Percentiles rank a stretch among this genome's conserved stretches.
These are phyloP conservation scores for Saprolegnia diclina DNA, from an alignment of 352 stramenopile species.

Conservation along the genomic window DNA sequence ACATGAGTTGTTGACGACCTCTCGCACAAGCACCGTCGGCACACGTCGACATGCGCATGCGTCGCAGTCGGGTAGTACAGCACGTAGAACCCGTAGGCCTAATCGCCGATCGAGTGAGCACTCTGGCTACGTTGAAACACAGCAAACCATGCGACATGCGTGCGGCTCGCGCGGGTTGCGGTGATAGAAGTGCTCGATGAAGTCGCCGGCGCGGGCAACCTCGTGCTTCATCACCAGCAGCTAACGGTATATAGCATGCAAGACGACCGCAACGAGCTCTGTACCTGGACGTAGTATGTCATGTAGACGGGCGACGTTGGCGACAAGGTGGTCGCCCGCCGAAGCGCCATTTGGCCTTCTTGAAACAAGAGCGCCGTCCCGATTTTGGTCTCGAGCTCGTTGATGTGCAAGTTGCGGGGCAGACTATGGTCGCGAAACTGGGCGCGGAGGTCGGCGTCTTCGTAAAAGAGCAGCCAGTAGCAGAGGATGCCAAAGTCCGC, in stretches of 20 bases:
- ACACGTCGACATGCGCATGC: constrained; percentile 30
- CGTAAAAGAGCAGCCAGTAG: constrained; percentile 79
- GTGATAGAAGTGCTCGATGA: constrained; percentile 67
- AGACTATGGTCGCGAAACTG: constrained; percentile 38
- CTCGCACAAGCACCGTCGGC: constrained; percentile 29
- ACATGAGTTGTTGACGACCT: constrained; percentile 32
- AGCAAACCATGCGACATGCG: constrained; percentile 51
- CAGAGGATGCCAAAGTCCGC: constrained; percentile 71
- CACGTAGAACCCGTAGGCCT: constrained; percentile 31
- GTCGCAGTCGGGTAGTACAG: constrained; percentile 29
- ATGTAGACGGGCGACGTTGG: constrained; percentile 56
- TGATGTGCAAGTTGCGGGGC: constrained; percentile 47
- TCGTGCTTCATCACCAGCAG: constrained; percentile 59
- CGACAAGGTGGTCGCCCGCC: constrained; percentile 50
- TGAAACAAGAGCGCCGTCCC: constrained; percentile 71
- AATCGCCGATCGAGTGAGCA: not conserved
- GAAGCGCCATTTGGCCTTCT: constrained; percentile 47
- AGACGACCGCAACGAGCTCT: too few species aligned
- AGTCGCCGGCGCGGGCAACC: constrained; percentile 54
- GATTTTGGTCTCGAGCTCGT: constrained; percentile 59
- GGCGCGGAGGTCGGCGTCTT: constrained; percentile 58
- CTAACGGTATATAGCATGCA: constrained; percentile 27
- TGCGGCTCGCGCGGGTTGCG: constrained; percentile 51
- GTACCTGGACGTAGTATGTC: constrained; percentile 51
- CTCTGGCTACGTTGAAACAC: not conserved